Percentiles rank a stretch among this genome's conserved stretches.
Conservation (phyloP, 495 filamentous ascomycete species). For the Clohesyomyces aquaticus region DNA sequence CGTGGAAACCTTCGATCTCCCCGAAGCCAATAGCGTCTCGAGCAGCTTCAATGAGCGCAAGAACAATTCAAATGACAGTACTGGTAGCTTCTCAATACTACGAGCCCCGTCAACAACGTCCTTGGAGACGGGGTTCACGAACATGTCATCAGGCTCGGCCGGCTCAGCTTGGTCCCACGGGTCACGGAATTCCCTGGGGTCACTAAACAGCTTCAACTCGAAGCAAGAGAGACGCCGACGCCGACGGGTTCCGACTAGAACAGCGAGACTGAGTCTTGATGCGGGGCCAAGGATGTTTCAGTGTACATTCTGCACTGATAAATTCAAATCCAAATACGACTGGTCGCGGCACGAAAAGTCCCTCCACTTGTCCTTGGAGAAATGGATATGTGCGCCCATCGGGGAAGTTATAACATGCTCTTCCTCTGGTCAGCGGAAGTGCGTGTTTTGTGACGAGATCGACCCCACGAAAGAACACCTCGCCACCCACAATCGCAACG, state of each 20-base stretch:
- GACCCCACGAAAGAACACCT: conserved; percentile 65
- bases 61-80: conserved; percentile 61
- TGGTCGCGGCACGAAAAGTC: conserved; percentile 86
- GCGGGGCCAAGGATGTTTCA: conserved; percentile 64
- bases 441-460: conserved; percentile 66
- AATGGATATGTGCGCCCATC: conserved; percentile 76
- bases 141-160: conserved; percentile 54
- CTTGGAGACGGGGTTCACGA: conserved; percentile 58
- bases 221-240: conserved; percentile 73
- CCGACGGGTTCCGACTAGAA: conserved; percentile 58
- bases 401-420: conserved; percentile 56
- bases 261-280: conserved; percentile 38
- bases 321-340: conserved; percentile 81
- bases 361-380: conserved; percentile 74
- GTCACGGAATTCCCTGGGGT: conserved; percentile 68
- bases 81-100: conserved; percentile 55
- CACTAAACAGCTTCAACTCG: conserved; percentile 54
- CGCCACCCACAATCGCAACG: conserved; percentile 70
- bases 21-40: conserved; percentile 28
- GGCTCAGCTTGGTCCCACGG: conserved; percentile 73
- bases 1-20: conserved; percentile 58
- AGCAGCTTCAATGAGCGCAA: conserved; percentile 46
- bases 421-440: conserved; percentile 57
- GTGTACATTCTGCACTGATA: conserved; percentile 83
- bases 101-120: conserved; percentile 73